Evolutionary conservation across 441 rosid species (phyloP), one percentile per base, ranked within the genome.

Genomic region (Adansonia grandidieri): DNA sequence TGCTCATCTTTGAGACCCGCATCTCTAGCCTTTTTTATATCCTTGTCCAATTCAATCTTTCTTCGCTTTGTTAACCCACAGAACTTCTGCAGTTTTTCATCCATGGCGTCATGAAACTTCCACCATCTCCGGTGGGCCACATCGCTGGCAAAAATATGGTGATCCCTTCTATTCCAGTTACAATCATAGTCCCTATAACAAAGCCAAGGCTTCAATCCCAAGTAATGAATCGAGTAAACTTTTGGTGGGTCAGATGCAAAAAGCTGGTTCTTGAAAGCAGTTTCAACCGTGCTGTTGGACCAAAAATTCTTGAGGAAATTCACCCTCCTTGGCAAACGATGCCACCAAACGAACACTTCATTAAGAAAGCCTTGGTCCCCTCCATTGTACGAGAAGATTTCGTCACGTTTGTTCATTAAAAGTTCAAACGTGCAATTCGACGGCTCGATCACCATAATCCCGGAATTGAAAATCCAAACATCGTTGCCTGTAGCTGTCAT

Each of bases 121-220:
- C 99, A 94, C 99, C 98, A 96, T 81, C 96, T 86, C 65, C 22
- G 61, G 37, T 94, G 97, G 0, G 99, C 98, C 6, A 88, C 89
- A 56, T 96, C 99, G 44, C 99, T 96, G 0, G 99, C 99, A 71
- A 88, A 96, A 5, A 92, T 93, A 13, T 84, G 77, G 40, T 89
- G 98, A 13, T 90, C 84, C 0, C 63, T 82, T 2, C 85, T 83
- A 71, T 94, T 89, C 90, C 88, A 91, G 85, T 96, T 96, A 77
- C 99, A 96, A 75, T 94, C 99, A 65, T 96, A 94, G 78, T 96
- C 99, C 74, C 95, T 90, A 58, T 92, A 96, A 75, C 98, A 96
- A 67, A 84, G 85, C 98, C 99, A 94, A 0, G 99, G 98, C 85
- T 96, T 96, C 77, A 85, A 79, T 1, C 99, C 99, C 71, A 96